Conservation (phyloP, 768 basidiomycete species). For the Lactarius trivialis region DNA sequence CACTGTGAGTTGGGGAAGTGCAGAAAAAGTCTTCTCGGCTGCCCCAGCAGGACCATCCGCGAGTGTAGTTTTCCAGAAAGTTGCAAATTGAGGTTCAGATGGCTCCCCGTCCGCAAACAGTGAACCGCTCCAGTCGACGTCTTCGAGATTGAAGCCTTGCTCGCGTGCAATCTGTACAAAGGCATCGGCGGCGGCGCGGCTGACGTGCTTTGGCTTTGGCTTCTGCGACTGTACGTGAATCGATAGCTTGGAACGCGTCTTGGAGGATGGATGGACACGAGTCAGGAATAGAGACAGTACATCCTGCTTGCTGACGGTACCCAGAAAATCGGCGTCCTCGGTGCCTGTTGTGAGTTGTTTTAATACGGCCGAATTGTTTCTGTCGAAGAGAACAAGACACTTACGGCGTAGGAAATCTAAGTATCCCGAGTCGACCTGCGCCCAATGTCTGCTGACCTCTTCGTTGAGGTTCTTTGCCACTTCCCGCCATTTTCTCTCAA, state of each 20-base stretch:
- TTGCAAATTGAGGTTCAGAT: conserved; percentile 49
- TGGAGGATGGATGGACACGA: conserved; percentile 63
- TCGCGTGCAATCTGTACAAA: conserved; percentile 50
- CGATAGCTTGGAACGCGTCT: conserved; percentile 73
- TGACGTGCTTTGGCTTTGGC: conserved; percentile 53
- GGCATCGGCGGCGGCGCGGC: conserved; percentile 52
- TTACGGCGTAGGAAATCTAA: conserved; percentile 82
- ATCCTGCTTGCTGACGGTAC: conserved; percentile 65
- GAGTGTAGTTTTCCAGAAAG: conserved; percentile 50
- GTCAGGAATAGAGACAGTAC: conserved; percentile 63
- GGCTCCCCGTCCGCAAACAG: conserved; percentile 50
- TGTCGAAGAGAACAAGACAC: conserved; percentile 27
- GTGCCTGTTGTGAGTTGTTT: conserved; percentile 40
- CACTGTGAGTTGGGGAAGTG: conserved; percentile 52
- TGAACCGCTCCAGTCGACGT: conserved; percentile 44
- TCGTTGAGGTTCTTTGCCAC: conserved; percentile 83
- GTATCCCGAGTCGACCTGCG: conserved; percentile 69
- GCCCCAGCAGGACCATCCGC: conserved; percentile 33
- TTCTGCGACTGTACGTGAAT: conserved; percentile 74
- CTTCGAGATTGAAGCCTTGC: conserved; percentile 44
- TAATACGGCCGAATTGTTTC: not conserved
- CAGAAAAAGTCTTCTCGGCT: conserved; percentile 41
- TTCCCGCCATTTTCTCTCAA: conserved; percentile 80
- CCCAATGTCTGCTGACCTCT: conserved; percentile 65
- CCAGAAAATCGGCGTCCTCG: conserved; percentile 62